Evolutionary conservation across 495 filamentous ascomycete species (phyloP), one percentile per base, ranked within the genome.

Genomic region (Podospora appendiculata): DNA sequence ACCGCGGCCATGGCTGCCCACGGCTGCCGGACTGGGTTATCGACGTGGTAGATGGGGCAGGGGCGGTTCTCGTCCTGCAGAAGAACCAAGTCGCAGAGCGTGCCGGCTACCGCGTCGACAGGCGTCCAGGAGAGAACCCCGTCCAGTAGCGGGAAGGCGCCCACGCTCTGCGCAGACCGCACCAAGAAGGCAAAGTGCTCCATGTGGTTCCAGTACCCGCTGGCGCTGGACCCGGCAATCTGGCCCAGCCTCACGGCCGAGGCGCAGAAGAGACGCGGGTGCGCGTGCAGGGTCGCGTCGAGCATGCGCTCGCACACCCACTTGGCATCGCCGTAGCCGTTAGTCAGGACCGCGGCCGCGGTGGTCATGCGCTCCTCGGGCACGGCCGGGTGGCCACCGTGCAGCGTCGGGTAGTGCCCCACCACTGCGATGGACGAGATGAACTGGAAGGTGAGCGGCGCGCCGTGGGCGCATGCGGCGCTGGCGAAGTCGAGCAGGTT

Each of bases 371-470:
- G 42, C 41, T 69, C 63, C 51, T 76, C 73, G 0, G 68, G 72
- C 0, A 79, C 68, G 1, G 66, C 65, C 7, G 19, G 64, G 41
- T 49, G 34, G 25, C 25, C 25, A 5, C 5, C 25, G 25, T 25
- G 25, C 25, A 25, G 25, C 1, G 70, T 48, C 0, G 69, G 68
- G 42, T 76, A 72, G 32, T 70, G 52, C 0, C 77, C 76, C 2
- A 82, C 76, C 0, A 65, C 62, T 2, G 64, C 67, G 43, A 83
- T 77, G 1, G 79, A 83, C 0, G 81, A 84, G 5, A 84, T 62
- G 32, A 84, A 65, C 53, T 80, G 75, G 54, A 80, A 79, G 0
- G 50, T 56, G 13, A 78, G 38, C 0, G 18, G 8, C 0, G 48
- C 45, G 8, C 62, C 62, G 1, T 41, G 38, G 4, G 45, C 33